phyloP scores from a whole-genome alignment of 371 early-diverging fungal genomes.

The Actinomucor elegans region DNA sequence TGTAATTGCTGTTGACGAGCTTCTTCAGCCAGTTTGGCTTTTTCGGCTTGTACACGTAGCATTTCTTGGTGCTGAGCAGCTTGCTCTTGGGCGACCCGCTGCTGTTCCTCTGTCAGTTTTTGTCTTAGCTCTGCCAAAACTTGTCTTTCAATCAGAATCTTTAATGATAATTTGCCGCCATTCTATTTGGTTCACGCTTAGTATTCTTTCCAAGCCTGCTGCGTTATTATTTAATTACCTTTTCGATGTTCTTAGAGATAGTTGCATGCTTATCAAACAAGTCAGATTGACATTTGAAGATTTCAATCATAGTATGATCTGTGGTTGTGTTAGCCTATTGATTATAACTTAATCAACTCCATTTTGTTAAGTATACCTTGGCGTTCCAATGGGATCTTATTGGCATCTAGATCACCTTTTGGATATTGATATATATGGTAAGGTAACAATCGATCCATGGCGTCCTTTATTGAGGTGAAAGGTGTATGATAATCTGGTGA shows the following conservation, averaged over 20 bases:
- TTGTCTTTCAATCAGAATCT: slow-evolving; percentile 34
- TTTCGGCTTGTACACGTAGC: slow-evolving; percentile 37
- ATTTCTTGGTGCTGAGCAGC: slow-evolving; percentile 43
- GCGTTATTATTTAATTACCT: slow-evolving; percentile 11
- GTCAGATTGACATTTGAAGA: slow-evolving; percentile 41
- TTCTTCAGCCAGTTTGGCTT: slow-evolving; percentile 29
- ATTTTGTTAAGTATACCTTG: no score
- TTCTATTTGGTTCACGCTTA: slow-evolving; percentile 4
- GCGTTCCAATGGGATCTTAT: slow-evolving; percentile 48
- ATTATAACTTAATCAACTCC: no score
- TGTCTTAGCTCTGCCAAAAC: slow-evolving; percentile 33
- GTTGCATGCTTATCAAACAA: slow-evolving; percentile 34
- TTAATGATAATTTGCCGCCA: slow-evolving; percentile 17
- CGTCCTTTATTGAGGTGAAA: slow-evolving; percentile 61
- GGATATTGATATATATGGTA: slow-evolving; percentile 76
- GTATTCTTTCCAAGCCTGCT: neutral
- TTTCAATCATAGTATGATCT: slow-evolving; percentile 42
- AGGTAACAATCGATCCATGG: slow-evolving; percentile 65
- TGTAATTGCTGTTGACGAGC: slow-evolving; percentile 1
- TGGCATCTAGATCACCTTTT: slow-evolving; percentile 56
- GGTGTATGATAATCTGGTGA: slow-evolving; percentile 58
- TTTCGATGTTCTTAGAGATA: slow-evolving; percentile 16
- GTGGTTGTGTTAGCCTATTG: no score
- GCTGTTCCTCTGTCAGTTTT: slow-evolving; percentile 37
- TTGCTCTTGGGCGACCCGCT: slow-evolving; percentile 44